Evolutionary conservation across 2,329 filamentous ascomycete genomes (phyloP), one percentile per base, ranked within the genome.

Genomic region (Cladophialophora yegresii): DNA sequence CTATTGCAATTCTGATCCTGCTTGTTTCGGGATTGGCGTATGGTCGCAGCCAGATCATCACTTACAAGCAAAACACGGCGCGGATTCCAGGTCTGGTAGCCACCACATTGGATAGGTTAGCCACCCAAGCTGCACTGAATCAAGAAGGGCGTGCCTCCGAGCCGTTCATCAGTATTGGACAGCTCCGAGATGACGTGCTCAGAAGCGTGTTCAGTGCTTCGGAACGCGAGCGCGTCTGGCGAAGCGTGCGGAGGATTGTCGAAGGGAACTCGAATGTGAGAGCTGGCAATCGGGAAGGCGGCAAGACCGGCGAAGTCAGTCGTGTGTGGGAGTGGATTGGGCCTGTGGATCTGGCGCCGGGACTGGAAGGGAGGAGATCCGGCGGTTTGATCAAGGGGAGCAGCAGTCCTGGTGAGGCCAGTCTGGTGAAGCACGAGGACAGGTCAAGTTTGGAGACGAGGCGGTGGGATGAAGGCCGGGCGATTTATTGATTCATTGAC

Each of bases 181-280:
- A 98, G 74, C 80, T 99, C 60, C 84, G 95, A 65, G 95, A 99
- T 73, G 93, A 98, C 73, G 89, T 99, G 2, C 82, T 99, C 45
- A 84, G 93, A 22, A 86, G 89, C 30, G 88, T 96, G 66, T 91
- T 97, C 75, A 89, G 85, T 3, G 83, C 93, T 22, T 82, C 83
- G 8, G 86, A 92, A 71, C 84, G 95, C 43, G 89, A 95, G 73
- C 85, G 86, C 62, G 81, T 99, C 57, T 99, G 96, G 95, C 84
- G 87, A 68, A 86, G 87, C 56, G 95, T 99, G 22, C 85, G 87
- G 70, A 85, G 83, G 58, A 89, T 98, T 58, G 93, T 99, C 0
- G 95, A 99, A 77, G 88, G 88, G 76, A 99, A 99, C 76, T 90
- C 91, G 65, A 99, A 99, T 73, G 89, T 99, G 16, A 85, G 95